phyloP scores from a whole-genome alignment of 1,284 basidiomycete genomes.

The Leccinum solheimii region DNA sequence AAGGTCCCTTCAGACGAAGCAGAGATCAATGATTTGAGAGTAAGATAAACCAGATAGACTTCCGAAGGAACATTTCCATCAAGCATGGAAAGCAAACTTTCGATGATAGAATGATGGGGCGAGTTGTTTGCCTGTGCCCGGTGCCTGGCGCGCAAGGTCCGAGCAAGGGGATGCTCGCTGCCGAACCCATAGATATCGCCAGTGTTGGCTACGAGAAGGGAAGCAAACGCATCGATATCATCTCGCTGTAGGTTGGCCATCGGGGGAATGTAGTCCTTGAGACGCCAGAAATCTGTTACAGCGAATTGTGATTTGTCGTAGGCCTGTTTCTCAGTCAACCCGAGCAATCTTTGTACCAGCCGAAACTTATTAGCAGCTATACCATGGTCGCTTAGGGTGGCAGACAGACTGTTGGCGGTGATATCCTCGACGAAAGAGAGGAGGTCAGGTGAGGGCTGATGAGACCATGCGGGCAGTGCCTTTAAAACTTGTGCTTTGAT shows the following conservation, averaged over 20 bases:
- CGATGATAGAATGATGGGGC: constrained; percentile 52
- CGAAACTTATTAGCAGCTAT: constrained; percentile 73
- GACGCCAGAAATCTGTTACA: constrained; percentile 73
- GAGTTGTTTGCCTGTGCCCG: constrained; percentile 26
- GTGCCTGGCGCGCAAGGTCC: constrained; percentile 44
- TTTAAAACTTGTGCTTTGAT: constrained; percentile 49
- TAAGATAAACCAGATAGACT: constrained; percentile 60
- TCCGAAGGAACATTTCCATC: constrained; percentile 49
- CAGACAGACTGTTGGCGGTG: constrained; percentile 47
- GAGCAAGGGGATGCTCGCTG: constrained; percentile 44
- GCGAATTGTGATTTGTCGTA: constrained; percentile 51
- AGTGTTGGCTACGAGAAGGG: constrained; percentile 60
- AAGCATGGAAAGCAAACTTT: constrained; percentile 58
- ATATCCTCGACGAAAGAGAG: constrained; percentile 46
- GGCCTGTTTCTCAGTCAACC: constrained; percentile 41
- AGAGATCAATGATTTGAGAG: constrained; percentile 58
- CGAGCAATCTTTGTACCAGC: constrained; percentile 61
- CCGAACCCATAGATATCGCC: constrained; percentile 62
- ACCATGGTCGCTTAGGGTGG: constrained; percentile 53
- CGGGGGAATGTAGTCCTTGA: constrained; percentile 72
- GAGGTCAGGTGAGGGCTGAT: constrained; percentile 50
- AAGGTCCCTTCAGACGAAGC: constrained; percentile 40
- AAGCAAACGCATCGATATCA: constrained; percentile 75
- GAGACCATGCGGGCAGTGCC: constrained; percentile 74
- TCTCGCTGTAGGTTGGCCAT: constrained; percentile 52